Percentiles rank a stretch among this genome's conserved stretches.
Evolutionary conservation across 768 basidiomycete genomes (phyloP).

Genomic region (Mrakia hoshinonis): DNA sequence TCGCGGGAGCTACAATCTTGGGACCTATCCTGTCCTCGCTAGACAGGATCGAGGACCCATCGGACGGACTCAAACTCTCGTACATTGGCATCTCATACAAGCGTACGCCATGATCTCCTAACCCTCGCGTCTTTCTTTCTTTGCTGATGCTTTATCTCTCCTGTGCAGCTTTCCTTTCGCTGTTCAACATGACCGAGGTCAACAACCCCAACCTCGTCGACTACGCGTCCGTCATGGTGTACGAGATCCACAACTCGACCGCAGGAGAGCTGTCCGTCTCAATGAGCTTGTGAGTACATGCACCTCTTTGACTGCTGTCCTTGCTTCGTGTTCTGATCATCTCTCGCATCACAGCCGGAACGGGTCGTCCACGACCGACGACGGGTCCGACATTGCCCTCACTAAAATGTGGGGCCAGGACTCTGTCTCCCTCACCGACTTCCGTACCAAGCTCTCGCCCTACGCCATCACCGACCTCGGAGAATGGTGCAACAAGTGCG

Average conservation of each 20-base stretch:
- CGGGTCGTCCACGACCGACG: conserved; percentile 28
- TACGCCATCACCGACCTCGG: conserved; percentile 31
- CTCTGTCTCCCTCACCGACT: conserved; percentile 30
- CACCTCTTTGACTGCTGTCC: background rate
- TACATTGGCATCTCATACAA: conserved; percentile 73
- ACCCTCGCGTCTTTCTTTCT: too few species aligned
- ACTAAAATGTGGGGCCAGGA: conserved; percentile 27
- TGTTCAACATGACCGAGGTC: conserved; percentile 70
- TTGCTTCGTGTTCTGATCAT: background rate
- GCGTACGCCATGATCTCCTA: conserved; percentile 41
- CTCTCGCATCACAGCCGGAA: conserved; percentile 29
- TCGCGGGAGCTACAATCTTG: conserved; percentile 72
- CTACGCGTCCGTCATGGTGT: conserved; percentile 34
- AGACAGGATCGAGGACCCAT: conserved; percentile 67
- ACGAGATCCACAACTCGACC: conserved; percentile 32
- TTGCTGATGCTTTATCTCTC: background rate
- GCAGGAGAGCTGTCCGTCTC: conserved; percentile 30
- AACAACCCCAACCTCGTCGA: conserved; percentile 32
- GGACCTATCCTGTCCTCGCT: conserved; percentile 63
- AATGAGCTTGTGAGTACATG: conserved; percentile 34
- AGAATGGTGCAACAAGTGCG: conserved; percentile 31
- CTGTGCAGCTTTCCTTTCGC: conserved; percentile 49
- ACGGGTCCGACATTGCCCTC: conserved; percentile 28
- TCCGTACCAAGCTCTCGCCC: conserved; percentile 31
- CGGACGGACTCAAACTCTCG: conserved; percentile 69